These are phyloP conservation scores for Pseudotsuga menziesii DNA, from an alignment of 75 land plant genomes.

Conservation along the genomic window DNA sequence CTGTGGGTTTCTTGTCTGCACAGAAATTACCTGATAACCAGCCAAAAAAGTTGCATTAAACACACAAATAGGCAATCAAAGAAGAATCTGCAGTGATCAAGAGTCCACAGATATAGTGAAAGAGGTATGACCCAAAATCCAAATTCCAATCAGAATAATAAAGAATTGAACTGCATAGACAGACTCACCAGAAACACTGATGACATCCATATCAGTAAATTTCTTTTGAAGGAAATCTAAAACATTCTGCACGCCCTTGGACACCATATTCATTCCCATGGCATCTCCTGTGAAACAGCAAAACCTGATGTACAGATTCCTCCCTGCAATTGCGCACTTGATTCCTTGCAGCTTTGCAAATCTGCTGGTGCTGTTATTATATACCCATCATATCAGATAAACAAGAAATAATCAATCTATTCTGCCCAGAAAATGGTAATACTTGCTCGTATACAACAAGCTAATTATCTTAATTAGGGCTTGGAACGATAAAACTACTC, in stretches of 20 bases:
- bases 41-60: not conserved
- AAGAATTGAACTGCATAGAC: not conserved
- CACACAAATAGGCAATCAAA: too few species aligned
- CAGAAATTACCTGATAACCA: conserved; percentile 52
- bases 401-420: not conserved
- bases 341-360: conserved; percentile 75
- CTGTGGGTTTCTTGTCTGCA: conserved; percentile 53
- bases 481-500: not conserved
- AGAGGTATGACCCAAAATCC: not conserved
- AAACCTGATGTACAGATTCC: conserved; percentile 77
- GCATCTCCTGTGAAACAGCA: conserved; percentile 82
- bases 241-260: conserved; percentile 89
- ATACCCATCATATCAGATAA: not conserved
- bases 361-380: conserved; percentile 65
- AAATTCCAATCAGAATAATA: too few species aligned
- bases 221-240: conserved; percentile 59
- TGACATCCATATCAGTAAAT: conserved; percentile 78
- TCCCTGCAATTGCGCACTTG: conserved; percentile 70
- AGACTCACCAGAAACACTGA: conserved; percentile 70
- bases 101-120: not conserved
- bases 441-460: not conserved
- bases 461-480: too few species aligned
- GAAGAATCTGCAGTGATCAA: not conserved
- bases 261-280: conserved; percentile 98
- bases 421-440: not conserved